Evolutionary conservation across 2,329 filamentous ascomycete species (phyloP), one percentile per base, ranked within the genome.

Genomic region (Fusarium sp.): DNA sequence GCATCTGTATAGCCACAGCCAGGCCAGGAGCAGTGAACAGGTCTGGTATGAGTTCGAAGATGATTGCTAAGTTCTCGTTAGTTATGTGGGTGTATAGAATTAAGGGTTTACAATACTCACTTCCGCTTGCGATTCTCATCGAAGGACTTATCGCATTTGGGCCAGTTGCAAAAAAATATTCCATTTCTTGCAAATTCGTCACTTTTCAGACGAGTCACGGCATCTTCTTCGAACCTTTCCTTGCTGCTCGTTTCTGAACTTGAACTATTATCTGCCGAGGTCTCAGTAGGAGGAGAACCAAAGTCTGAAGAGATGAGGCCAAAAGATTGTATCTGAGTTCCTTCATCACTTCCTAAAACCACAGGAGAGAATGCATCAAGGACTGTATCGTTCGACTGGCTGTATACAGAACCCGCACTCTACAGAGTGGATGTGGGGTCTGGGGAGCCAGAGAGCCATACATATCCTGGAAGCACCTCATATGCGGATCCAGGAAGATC

Each of bases 31-130:
- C 75, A 77, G n/a, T 46, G 30, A 32, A 77, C 73, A 44, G 75
- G 75, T 33, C 62, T 71, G 9, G 25, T 40, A 42, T 77, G 75
- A 21, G 43, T 65, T 23, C 75, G 65, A 58, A 77, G 67, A 59
- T 77, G 75, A n/a, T 73, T 77, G 5, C 75, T 77, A 12, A 10
- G 11, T 18, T 38, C 33, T 2, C 10, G 42, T 76, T 44, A 76
- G 47, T 12, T 2, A 35, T 15, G 19, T 4, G 19, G 8, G 4
- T 5, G 35, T 19, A 15, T 13, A 25, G n/a, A 32, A 11, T 28
- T 2, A 8, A 15, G 6, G 9, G n/a, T 6, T 19, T 15, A 28
- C 16, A 21, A 13, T 33, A 16, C 74, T 53, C 19, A 77, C 75
- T 61, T 77, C 40, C 75, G 57, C 16, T 35, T 23, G 67, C 63